phyloP scores from a whole-genome alignment of 345 rosid species.

The Salix viminalis region DNA sequence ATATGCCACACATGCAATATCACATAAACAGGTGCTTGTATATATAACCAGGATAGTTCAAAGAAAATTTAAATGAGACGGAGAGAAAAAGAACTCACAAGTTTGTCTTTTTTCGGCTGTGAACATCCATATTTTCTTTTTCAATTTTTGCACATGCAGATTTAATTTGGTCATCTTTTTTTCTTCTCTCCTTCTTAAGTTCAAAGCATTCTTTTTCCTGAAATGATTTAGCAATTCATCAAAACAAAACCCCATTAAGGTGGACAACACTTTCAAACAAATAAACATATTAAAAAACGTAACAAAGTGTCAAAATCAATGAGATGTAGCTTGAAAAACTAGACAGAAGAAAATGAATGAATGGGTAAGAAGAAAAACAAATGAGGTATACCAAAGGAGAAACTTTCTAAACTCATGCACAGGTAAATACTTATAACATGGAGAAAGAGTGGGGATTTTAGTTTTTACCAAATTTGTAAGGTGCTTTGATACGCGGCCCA shows the following conservation, averaged over 20 bases:
- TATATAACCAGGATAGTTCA: background rate
- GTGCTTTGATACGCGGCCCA: conserved; percentile 47
- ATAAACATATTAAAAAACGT: background rate
- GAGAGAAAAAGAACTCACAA: conserved; percentile 27
- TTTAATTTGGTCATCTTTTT: conserved; percentile 23
- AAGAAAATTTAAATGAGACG: too few species aligned
- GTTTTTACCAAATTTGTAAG: conserved; percentile 31
- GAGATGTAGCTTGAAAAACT: background rate
- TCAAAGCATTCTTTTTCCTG: conserved; percentile 62
- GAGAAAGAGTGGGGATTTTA: background rate
- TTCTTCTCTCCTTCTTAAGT: conserved; percentile 46
- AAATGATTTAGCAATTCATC: conserved; percentile 8
- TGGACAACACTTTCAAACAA: background rate
- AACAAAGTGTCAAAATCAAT: background rate
- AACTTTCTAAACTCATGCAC: background rate
- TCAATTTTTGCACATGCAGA: conserved; percentile 15
- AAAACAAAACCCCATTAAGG: background rate
- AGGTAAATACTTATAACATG: background rate
- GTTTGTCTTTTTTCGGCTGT: conserved; percentile 15
- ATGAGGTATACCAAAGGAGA: too few species aligned
- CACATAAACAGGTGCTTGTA: background rate
- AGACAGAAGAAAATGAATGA: background rate
- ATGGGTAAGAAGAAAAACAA: background rate
- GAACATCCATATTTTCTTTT: conserved; percentile 16
- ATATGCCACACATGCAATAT: background rate